Percentiles rank a stretch among this genome's conserved stretches.
Conservation (phyloP, 2,329 filamentous ascomycete species). For the Penicillium digitatum region DNA sequence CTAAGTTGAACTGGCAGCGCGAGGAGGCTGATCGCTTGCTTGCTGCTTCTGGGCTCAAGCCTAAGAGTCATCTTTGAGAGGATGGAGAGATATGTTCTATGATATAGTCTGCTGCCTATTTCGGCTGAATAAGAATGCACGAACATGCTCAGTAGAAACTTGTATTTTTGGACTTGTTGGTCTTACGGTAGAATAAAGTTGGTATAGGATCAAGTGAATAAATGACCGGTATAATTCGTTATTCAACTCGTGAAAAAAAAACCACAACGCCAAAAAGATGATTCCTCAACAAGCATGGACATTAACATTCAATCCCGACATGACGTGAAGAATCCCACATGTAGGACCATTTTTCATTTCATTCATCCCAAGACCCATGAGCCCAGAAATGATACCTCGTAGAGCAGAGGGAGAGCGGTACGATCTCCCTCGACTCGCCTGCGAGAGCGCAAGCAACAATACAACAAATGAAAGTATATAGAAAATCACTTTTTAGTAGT, state of each 20-base stretch:
- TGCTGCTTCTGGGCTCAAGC: constrained; percentile 35
- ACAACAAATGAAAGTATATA: constrained; percentile 9
- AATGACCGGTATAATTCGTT: constrained; percentile 14
- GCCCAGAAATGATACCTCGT: constrained; percentile 5
- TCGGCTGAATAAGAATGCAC: constrained; percentile 1
- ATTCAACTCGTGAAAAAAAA: constrained; percentile 13
- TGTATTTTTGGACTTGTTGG: not conserved
- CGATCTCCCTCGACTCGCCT: constrained; percentile 16
- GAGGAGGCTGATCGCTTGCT: constrained; percentile 39
- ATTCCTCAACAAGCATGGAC: constrained; percentile 4
- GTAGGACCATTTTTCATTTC: constrained; percentile 13
- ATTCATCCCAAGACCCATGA: constrained; percentile 6
- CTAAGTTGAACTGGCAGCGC: constrained; percentile 44
- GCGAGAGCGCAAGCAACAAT: constrained; percentile 20
- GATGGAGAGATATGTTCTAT: not conserved
- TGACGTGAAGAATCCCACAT: constrained; percentile 20
- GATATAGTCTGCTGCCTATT: not conserved
- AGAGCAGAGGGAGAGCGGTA: constrained; percentile 5
- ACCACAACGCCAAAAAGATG: constrained; percentile 9
- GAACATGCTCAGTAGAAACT: not conserved
- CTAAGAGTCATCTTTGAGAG: constrained; percentile 34
- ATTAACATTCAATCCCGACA: constrained; percentile 9
- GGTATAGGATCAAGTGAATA: constrained; percentile 8
- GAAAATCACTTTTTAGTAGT: constrained; percentile 29
- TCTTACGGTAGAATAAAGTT: not conserved